phyloP scores from a whole-genome alignment of 768 basidiomycete genomes.

The Auriscalpium orientale region DNA sequence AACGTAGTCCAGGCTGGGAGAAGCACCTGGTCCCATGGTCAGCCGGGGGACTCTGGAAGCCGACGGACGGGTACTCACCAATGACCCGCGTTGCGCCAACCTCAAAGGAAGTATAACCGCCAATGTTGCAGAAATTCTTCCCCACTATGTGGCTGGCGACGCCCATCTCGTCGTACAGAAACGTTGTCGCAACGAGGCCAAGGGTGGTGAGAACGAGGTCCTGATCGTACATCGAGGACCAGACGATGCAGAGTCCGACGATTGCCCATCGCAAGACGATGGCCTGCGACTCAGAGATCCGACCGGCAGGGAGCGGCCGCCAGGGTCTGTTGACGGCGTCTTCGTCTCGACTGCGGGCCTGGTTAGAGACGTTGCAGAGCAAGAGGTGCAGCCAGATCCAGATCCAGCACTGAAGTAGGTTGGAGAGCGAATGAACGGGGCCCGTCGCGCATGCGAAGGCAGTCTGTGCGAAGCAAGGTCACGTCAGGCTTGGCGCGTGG shows the following conservation, averaged over 20 bases:
- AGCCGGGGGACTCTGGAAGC: slow-evolving; percentile 1
- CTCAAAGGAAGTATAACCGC: slow-evolving; percentile 18
- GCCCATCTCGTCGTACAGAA: slow-evolving; percentile 13
- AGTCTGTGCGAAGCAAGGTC: slow-evolving; percentile 1
- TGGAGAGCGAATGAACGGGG: slow-evolving; percentile 8
- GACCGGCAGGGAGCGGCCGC: slow-evolving; percentile 21
- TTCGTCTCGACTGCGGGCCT: slow-evolving; percentile 16
- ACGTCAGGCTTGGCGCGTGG: background rate
- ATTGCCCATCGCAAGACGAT: slow-evolving; percentile 14
- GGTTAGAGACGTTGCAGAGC: slow-evolving; percentile 20
- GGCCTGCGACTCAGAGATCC: slow-evolving; percentile 15
- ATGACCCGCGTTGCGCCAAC: slow-evolving; percentile 14
- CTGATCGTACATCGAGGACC: slow-evolving; percentile 9
- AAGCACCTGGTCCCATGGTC: slow-evolving; percentile 7
- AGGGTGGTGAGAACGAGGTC: slow-evolving; percentile 11
- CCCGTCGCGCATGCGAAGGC: slow-evolving; percentile 16
- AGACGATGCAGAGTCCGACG: slow-evolving; percentile 13
- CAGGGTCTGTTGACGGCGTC: slow-evolving; percentile 20
- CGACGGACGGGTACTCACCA: slow-evolving; percentile 7
- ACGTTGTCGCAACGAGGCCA: slow-evolving; percentile 17
- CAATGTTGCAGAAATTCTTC: slow-evolving; percentile 17
- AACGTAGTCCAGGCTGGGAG: slow-evolving; percentile 11
- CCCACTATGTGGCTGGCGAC: slow-evolving; percentile 10
- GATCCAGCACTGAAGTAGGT: slow-evolving; percentile 9
- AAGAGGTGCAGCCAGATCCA: slow-evolving; percentile 22